A percentile compares a stretch with the other conserved stretches of the same genome.
Conservation (phyloP, 306 rosid genomes). For the Casuarina cunninghamiana region DNA sequence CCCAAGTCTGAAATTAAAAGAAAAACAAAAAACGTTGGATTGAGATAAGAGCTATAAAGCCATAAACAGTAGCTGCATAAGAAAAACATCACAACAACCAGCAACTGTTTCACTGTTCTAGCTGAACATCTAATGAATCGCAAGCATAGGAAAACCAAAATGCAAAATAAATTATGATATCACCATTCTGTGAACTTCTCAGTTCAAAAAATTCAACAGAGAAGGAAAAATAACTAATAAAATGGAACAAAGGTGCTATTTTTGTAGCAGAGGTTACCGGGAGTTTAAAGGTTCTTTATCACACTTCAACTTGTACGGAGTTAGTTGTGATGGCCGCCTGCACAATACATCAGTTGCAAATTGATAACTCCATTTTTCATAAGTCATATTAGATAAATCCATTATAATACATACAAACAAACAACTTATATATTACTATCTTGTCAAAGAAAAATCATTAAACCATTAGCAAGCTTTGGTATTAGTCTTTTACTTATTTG, state of each 20-base stretch:
- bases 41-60: slow-evolving; percentile 13
- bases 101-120: neutral
- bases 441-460: neutral
- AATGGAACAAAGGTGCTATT: slow-evolving; percentile 8
- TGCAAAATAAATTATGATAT: neutral
- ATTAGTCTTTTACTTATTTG: neutral
- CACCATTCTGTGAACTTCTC: neutral
- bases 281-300: slow-evolving; percentile 77
- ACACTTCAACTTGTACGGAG: slow-evolving; percentile 89
- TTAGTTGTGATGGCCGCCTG: slow-evolving; percentile 71
- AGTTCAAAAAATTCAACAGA: neutral
- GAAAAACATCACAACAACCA: neutral
- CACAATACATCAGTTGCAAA: slow-evolving; percentile 22
- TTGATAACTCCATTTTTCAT: neutral
- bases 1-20: slow-evolving; percentile 68
- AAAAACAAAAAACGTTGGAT: slow-evolving; percentile 13
- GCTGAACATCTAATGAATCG: neutral
- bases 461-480: neutral
- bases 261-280: slow-evolving; percentile 50
- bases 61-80: neutral
- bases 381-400: neutral
- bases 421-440: neutral
- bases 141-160: neutral
- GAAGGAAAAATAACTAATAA: neutral
- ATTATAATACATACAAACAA: neutral